Conservation (phyloP, 495 filamentous ascomycete genomes). For the Podospora anserina region DNA sequence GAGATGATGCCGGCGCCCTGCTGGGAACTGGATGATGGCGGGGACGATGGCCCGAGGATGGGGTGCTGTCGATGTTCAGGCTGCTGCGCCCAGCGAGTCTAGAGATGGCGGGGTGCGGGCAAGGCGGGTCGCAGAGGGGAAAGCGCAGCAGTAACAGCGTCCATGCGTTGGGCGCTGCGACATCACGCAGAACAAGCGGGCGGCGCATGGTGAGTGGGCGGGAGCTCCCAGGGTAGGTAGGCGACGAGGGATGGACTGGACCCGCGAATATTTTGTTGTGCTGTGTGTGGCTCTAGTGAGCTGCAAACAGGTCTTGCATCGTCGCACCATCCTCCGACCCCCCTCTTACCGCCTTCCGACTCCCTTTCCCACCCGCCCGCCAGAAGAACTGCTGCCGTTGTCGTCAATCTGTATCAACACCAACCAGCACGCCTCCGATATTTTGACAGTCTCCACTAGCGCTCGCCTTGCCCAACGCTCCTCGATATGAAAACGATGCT, state of each 20-base stretch:
- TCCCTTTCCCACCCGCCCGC: slow-evolving; percentile 18
- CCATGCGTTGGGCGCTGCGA: slow-evolving; percentile 29
- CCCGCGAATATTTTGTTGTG: slow-evolving; percentile 27
- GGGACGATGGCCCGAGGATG: background rate
- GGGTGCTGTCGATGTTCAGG: background rate
- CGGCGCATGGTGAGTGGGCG: slow-evolving; percentile 16
- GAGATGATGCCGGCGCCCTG: background rate
- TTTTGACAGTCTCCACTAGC: slow-evolving; percentile 13
- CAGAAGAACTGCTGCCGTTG: slow-evolving; percentile 8
- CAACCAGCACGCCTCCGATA: slow-evolving; percentile 1
- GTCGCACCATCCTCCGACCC: slow-evolving; percentile 23
- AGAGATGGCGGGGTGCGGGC: slow-evolving; percentile 35
- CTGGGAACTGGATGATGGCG: too few relatives aligned
- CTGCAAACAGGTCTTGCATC: slow-evolving; percentile 22
- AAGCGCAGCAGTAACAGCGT: slow-evolving; percentile 13
- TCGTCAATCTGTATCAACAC: slow-evolving; percentile 17
- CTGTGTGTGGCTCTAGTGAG: slow-evolving; percentile 30
- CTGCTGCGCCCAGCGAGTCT: slow-evolving; percentile 7
- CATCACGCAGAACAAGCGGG: slow-evolving; percentile 22
- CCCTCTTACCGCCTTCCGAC: slow-evolving; percentile 22
- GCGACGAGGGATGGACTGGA: slow-evolving; percentile 2
- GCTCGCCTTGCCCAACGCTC: slow-evolving; percentile 11
- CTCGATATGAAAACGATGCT: slow-evolving; percentile 40
- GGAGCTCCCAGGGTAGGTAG: background rate
- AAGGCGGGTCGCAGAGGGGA: slow-evolving; percentile 22